phyloP scores from a whole-genome alignment of 2,329 filamentous ascomycete genomes.

The Ophiosphaerella narmari region DNA sequence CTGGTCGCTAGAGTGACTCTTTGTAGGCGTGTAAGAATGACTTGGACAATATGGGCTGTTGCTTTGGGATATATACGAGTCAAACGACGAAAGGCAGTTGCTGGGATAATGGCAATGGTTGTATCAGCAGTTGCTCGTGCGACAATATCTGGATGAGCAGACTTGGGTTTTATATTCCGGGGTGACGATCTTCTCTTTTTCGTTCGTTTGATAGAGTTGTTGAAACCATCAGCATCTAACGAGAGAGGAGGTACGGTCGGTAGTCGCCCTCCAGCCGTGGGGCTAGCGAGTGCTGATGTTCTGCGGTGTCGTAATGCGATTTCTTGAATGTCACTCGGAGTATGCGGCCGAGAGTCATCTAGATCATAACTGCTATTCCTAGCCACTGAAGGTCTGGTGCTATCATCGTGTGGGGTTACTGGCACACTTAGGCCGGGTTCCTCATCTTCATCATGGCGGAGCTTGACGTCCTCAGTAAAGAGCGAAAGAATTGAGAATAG shows the following conservation, averaged over 20 bases:
- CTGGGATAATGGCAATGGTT: conserved; percentile 97
- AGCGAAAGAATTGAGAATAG: conserved; percentile 95
- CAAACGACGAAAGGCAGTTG: conserved; percentile 88
- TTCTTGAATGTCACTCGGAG: conserved; percentile 28
- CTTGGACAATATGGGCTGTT: conserved; percentile 95
- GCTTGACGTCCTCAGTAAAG: conserved; percentile 91
- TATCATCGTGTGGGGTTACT: conserved; percentile 28
- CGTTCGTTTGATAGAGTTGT: conserved; percentile 24
- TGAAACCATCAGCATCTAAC: conserved; percentile 57
- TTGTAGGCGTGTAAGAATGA: conserved; percentile 92
- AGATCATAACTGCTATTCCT: conserved; percentile 38
- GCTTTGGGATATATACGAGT: conserved; percentile 95
- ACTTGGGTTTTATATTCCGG: conserved; percentile 60
- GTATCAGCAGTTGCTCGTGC: conserved; percentile 96
- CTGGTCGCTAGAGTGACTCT: conserved; percentile 93
- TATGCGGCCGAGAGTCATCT: conserved; percentile 39
- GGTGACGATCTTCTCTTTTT: conserved; percentile 29
- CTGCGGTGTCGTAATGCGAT: conserved; percentile 29
- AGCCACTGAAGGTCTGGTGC: conserved; percentile 23
- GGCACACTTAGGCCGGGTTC: conserved; percentile 48
- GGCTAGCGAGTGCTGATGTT: conserved; percentile 40
- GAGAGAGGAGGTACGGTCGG: conserved; percentile 76
- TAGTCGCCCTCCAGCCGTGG: conserved; percentile 41
- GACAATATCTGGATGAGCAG: conserved; percentile 94
- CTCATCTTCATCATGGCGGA: conserved; percentile 72